Base-by-base conservation (phyloP, 1,284 basidiomycete species). In the Heterobasidion parviporum region DNA sequence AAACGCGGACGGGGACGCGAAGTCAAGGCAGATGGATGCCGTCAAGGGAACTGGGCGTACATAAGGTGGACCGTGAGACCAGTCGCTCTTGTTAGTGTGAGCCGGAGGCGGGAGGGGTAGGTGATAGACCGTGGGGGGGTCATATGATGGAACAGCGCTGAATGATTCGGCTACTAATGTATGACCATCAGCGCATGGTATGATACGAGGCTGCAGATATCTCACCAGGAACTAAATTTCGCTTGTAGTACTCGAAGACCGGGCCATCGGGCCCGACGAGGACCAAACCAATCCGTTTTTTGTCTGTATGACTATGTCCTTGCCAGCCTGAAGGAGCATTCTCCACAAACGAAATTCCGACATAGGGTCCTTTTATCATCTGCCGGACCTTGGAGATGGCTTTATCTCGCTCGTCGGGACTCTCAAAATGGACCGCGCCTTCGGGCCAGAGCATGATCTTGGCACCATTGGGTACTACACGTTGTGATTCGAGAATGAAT, bases 371-470 rank as follows among this genome's bases (percentile, higher is more conserved):
- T 67, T 46, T 65, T 57, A 64, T 50, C 14, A 65, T 57, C 0
- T 64, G 20, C 16, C 70, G 72, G 2, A 89, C 70, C 51, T 62
- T 56, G 2, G 68, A 62, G 57, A 91, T 78, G 0, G 76, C 79
- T 8, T 67, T 69, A 14, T 79, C 71, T 56, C 78, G 78, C 52
- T 82, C 81, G 15, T 61, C 62, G 12, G 68, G 67, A 26, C 73
- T 77, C 35, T 75, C 70, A 62, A 91, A 91, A 2, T 69, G 67
- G 0, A 91, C 80, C 0, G 88, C 87, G 6, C 82, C 81, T 68
- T 92, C 89, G 0, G 89, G 89, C 88, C 89, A 92, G 1, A 92
- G 69, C 15, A 90, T 65, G n/a, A 92, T 65, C 47, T 79, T 74
- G 1, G 85, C 81, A 9, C 59, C 59, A 8, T 60, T 64, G n/a